Conservation (phyloP, 768 basidiomycete genomes). For the Boletus barrowsii region DNA sequence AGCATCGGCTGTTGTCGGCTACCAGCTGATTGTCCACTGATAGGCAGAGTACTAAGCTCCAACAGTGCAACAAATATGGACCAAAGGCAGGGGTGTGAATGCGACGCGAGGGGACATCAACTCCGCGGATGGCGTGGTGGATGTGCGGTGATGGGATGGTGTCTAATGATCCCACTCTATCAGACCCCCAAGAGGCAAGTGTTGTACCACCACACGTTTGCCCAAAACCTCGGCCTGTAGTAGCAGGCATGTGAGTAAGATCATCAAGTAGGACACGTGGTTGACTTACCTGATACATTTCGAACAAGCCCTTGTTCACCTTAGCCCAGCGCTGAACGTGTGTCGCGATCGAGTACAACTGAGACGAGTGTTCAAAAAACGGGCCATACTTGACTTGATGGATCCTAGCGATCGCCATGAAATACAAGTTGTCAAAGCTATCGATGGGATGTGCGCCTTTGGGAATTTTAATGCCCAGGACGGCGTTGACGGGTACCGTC, state of each 20-base stretch:
- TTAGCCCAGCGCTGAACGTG: constrained; percentile 92
- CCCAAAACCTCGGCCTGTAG: constrained; percentile 82
- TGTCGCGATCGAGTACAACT: constrained; percentile 80
- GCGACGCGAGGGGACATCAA: constrained; percentile 1
- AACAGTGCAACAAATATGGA: neutral
- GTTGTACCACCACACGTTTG: constrained; percentile 96
- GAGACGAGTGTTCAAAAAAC: constrained; percentile 90
- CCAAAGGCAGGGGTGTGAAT: constrained; percentile 16
- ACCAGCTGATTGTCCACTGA: neutral
- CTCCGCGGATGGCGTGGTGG: constrained; percentile 16
- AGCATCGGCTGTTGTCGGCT: neutral
- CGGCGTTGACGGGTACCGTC: constrained; percentile 59
- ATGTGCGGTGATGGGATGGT: neutral
- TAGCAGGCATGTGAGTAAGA: constrained; percentile 5
- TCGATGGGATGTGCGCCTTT: constrained; percentile 21
- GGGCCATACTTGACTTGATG: constrained; percentile 81
- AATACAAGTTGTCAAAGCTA: constrained; percentile 67
- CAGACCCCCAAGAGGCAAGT: constrained; percentile 81
- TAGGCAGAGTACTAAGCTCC: neutral
- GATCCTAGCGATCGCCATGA: constrained; percentile 74
- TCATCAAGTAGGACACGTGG: neutral
- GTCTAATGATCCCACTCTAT: constrained; percentile 58
- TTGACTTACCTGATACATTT: constrained; percentile 85
- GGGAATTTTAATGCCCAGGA: constrained; percentile 52
- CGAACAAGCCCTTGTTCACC: constrained; percentile 84